Percentiles rank a stretch among this genome's conserved stretches.
Evolutionary conservation across 768 basidiomycete genomes (phyloP).

Genomic region (Leccinum boreale): DNA sequence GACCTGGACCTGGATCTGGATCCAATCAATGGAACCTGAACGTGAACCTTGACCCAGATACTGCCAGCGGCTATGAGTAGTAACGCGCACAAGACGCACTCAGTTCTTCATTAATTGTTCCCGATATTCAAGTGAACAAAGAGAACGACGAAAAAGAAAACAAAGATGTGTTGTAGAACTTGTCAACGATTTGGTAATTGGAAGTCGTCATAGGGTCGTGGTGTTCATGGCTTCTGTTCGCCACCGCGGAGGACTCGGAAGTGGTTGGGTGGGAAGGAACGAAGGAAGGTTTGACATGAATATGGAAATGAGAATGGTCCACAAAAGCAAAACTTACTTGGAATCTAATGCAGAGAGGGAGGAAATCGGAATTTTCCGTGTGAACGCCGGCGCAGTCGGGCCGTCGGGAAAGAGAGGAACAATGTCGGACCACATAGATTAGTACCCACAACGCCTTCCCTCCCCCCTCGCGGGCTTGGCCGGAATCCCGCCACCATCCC

Average conservation of each 20-base stretch:
- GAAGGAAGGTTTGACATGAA: not conserved
- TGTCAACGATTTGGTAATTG: not conserved
- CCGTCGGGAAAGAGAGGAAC: not conserved
- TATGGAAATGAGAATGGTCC: not conserved
- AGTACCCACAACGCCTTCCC: not conserved
- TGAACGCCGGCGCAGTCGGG: not conserved
- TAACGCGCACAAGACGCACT: not conserved
- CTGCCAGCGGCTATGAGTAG: not conserved
- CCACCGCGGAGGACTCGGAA: not conserved
- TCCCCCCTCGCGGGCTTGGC: not conserved
- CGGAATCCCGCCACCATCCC: not conserved
- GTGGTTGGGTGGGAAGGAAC: not conserved
- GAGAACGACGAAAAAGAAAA: not conserved
- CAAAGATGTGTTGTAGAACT: not conserved
- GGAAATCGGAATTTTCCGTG: not conserved
- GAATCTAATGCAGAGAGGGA: not conserved
- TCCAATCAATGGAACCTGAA: not conserved
- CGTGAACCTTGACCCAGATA: not conserved
- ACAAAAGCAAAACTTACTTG: not conserved
- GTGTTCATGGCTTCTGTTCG: not conserved
- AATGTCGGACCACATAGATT: not conserved
- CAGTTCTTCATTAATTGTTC: not conserved
- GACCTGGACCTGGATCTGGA: not conserved
- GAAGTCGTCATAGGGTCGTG: not conserved
- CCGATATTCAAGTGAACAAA: not conserved